These are phyloP conservation scores for Lenwebbia sp. DNA, from an alignment of 345 rosid species.

Conservation along the genomic window DNA sequence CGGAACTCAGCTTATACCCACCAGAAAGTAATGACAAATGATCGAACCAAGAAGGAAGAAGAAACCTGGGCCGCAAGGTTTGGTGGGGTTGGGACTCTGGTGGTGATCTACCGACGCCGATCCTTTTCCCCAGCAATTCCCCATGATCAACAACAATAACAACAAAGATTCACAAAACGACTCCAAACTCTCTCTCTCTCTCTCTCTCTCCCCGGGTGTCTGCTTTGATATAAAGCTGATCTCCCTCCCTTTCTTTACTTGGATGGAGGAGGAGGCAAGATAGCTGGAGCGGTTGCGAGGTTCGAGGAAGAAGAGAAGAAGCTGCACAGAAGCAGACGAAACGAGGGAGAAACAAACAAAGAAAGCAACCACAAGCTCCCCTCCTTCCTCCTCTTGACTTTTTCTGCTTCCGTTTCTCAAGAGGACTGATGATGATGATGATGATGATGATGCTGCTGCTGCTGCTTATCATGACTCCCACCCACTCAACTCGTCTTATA, in stretches of 20 bases:
- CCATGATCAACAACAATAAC: not conserved
- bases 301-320: not conserved
- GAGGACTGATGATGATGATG: not conserved
- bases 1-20: not conserved
- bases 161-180: not conserved
- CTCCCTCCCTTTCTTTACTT: not conserved
- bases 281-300: not conserved
- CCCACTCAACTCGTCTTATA: not conserved
- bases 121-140: not conserved
- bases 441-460: not conserved
- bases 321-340: not conserved
- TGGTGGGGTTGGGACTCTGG: not conserved
- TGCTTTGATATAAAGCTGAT: not conserved
- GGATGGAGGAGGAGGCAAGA: not conserved
- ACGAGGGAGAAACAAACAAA: not conserved
- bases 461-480: not conserved
- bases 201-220: not conserved
- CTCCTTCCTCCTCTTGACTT: not conserved
- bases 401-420: not conserved
- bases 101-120: not conserved
- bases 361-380: not conserved
- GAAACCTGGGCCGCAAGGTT: not conserved
- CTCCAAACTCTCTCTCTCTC: not conserved
- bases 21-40: not conserved
- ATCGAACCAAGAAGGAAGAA: not conserved